Evolutionary conservation across 352 stramenopile genomes (phyloP), one percentile per base, ranked within the genome.

Genomic region (Phytophthora sp.): DNA sequence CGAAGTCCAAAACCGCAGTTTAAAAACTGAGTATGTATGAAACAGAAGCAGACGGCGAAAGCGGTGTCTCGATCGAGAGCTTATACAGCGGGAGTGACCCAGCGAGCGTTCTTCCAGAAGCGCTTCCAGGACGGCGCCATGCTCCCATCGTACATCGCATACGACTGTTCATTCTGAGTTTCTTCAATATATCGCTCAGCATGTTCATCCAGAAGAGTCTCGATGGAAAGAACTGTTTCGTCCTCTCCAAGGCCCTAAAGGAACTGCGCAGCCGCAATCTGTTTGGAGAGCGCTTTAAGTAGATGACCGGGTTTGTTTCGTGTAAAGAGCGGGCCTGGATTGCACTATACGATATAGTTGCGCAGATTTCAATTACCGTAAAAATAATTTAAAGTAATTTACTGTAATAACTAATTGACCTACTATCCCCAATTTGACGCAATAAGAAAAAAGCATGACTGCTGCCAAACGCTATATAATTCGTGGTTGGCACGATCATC

Each of bases 141-240:
- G 42, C 94, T 95, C 39, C 88, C 85, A 13, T 91, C 83, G 9
- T 91, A 82, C 23, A 86, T 94, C 0, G 84, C 84, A 0, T 86
- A 95, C 61, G 83, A 94, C 31, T 95, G 64, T 57, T 95, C 29
- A 91, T 95, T 53, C 88, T 94, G 60, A 94, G 84, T 58, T 95
- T 93, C 60, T 94, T 93, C 69, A 93, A 95, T 39, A 81, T 84
- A 33, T 94, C 85, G 16, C 66, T 95, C n/a, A 93, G 94, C 61
- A 69, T 74, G 52, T 94, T 95, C 27, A 87, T 95, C 23, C 81
- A 80, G 9, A 88, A 89, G 57, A 92, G 92, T 59, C 70, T 95
- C 7, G 84, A 94, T 57, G 88, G 88, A 23, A 92, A 89, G 52
- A 92, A 83, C 66, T 93, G 87, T 36, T 95, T 95, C 47, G 90